A percentile compares a stretch with the other conserved stretches of the same genome.
These are phyloP conservation scores for Rutstroemia sp. DNA, from an alignment of 2,329 filamentous ascomycete genomes.

Conservation along the genomic window DNA sequence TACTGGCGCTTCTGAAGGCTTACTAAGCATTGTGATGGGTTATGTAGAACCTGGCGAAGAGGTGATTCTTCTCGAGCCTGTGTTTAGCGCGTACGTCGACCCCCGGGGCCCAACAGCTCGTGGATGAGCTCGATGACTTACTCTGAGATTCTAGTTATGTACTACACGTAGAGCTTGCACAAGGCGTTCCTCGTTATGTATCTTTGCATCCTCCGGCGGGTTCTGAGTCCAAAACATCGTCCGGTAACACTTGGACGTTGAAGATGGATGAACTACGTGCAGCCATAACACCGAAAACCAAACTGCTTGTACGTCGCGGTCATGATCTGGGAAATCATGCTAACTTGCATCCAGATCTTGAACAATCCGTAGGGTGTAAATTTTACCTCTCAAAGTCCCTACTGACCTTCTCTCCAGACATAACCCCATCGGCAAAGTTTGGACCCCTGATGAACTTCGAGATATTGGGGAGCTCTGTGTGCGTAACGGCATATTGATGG, in stretches of 20 bases:
- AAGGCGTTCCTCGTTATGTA: slow-evolving; percentile 1
- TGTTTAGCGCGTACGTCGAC: too few species aligned
- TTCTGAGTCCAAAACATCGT: background rate
- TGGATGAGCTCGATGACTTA: too few species aligned
- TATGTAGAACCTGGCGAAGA: too few species aligned
- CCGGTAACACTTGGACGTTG: background rate
- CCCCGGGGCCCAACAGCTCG: too few species aligned
- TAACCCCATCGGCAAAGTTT: background rate
- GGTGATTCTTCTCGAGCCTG: too few species aligned
- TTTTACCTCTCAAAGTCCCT: background rate
- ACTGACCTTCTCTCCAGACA: background rate
- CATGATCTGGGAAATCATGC: background rate
- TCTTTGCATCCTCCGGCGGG: background rate
- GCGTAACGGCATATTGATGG: background rate
- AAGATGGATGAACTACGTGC: background rate
- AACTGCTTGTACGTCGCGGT: background rate
- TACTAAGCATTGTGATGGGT: too few species aligned
- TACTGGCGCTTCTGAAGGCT: too few species aligned
- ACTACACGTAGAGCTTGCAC: background rate
- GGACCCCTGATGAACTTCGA: background rate
- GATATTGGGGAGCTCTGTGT: background rate
- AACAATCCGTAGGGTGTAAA: background rate
- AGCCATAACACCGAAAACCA: slow-evolving; percentile 1
- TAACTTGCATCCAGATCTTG: background rate
- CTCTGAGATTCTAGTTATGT: background rate